These are phyloP conservation scores for Chlamydomonas sp. DNA, from an alignment of 139 green algal species.

Conservation along the genomic window DNA sequence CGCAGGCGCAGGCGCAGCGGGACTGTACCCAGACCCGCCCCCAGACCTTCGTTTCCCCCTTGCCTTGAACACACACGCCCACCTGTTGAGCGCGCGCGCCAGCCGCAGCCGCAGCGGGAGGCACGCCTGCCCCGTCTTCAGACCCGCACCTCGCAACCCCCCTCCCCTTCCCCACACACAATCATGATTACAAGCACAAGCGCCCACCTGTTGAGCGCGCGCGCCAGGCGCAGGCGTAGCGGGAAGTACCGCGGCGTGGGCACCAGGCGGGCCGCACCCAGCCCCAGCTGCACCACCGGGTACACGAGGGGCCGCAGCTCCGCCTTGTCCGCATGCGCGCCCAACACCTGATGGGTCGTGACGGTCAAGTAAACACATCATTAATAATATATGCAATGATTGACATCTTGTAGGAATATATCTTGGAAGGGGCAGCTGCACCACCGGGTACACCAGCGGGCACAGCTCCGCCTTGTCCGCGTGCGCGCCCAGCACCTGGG, in stretches of 20 bases:
- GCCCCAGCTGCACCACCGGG: conserved; percentile 74
- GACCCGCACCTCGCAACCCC: not conserved
- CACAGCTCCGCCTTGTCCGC: conserved; percentile 62
- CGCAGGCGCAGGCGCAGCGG: too few relatives aligned
- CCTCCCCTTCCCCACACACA: not conserved
- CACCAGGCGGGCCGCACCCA: conserved; percentile 84
- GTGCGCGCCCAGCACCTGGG: conserved; percentile 51
- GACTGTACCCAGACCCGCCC: too few relatives aligned
- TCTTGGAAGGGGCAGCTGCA: conserved; percentile 51
- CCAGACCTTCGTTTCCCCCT: too few relatives aligned
- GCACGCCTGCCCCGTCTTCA: not conserved
- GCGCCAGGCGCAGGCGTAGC: conserved; percentile 81
- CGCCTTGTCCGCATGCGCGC: conserved; percentile 42
- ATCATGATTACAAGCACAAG: not conserved
- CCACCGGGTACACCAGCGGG: conserved; percentile 88
- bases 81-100: not conserved
- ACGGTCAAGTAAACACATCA: too few relatives aligned
- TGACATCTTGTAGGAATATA: too few relatives aligned
- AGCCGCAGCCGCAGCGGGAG: not conserved
- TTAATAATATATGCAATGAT: too few relatives aligned
- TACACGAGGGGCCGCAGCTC: conserved; percentile 89
- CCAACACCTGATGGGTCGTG: conserved; percentile 15
- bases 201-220: conserved; percentile 58
- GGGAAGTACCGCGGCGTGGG: conserved; percentile 93
- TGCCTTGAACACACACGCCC: too few relatives aligned